Conservation (phyloP, 2,329 filamentous ascomycete genomes). For the Pseudocercospora musae region DNA sequence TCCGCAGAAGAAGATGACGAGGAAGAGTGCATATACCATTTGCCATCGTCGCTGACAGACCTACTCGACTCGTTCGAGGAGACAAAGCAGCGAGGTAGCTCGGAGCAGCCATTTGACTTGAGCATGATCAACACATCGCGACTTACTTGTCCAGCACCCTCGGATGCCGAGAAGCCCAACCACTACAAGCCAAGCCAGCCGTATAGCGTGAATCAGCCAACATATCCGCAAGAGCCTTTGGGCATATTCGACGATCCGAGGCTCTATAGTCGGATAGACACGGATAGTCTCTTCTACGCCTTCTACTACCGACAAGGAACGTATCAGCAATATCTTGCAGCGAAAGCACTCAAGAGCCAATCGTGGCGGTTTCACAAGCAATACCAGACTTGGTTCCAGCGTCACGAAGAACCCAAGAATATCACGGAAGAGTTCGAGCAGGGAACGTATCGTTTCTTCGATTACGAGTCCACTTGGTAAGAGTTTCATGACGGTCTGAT, state of each 20-base stretch:
- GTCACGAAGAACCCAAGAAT: slow-evolving; percentile 95
- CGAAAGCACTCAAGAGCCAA: slow-evolving; percentile 95
- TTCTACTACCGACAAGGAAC: slow-evolving; percentile 99
- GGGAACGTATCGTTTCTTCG: slow-evolving; percentile 98
- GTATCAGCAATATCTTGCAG: slow-evolving; percentile 91
- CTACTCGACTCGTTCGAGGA: slow-evolving; percentile 86
- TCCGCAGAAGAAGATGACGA: slow-evolving; percentile 44
- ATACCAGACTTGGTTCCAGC: slow-evolving; percentile 98
- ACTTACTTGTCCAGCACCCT: slow-evolving; percentile 66
- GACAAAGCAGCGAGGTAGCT: slow-evolving; percentile 66
- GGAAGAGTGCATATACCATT: slow-evolving; percentile 82
- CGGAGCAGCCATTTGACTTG: slow-evolving; percentile 61
- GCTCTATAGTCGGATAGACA: slow-evolving; percentile 84
- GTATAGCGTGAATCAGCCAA: slow-evolving; percentile 68
- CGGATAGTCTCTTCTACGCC: slow-evolving; percentile 95
- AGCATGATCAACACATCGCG: slow-evolving; percentile 75
- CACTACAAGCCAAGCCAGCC: slow-evolving; percentile 81
- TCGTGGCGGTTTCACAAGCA: slow-evolving; percentile 99
- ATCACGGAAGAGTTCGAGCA: slow-evolving; percentile 99
- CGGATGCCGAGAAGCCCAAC: slow-evolving; percentile 77
- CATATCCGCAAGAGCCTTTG: slow-evolving; percentile 91
- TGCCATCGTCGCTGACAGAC: slow-evolving; percentile 84
- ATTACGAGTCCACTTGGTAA: slow-evolving; percentile 98
- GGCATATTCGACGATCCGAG: slow-evolving; percentile 87
- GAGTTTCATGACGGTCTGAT: slow-evolving; percentile 36